Percentiles rank a stretch among this genome's conserved stretches.
These are phyloP conservation scores for Thielaviopsis musarum DNA, from an alignment of 2,329 filamentous ascomycete genomes.

Conservation along the genomic window DNA sequence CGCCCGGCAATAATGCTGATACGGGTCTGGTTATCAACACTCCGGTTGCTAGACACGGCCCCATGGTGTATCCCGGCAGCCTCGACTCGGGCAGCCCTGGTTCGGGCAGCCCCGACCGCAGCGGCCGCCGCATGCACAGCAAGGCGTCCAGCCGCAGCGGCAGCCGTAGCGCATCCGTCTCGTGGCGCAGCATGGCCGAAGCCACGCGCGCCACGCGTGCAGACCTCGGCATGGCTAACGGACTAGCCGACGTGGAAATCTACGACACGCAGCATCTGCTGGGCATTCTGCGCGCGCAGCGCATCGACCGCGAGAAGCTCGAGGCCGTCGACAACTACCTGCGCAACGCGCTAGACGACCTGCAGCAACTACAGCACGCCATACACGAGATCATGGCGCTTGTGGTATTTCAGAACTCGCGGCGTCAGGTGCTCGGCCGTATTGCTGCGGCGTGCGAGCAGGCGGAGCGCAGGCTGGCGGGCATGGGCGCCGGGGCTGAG, in stretches of 20 bases:
- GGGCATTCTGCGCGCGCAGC: constrained; percentile 45
- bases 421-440: constrained; percentile 55
- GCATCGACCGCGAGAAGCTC: constrained; percentile 84
- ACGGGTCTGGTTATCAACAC: constrained; percentile 12
- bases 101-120: background rate
- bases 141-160: background rate
- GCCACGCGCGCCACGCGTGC: constrained; percentile 21
- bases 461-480: constrained; percentile 21
- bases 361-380: constrained; percentile 55
- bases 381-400: constrained; percentile 76
- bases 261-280: constrained; percentile 53
- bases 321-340: constrained; percentile 70
- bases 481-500: constrained; percentile 20
- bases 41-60: background rate
- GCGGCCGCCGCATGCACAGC: background rate
- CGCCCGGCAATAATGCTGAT: constrained; percentile 21
- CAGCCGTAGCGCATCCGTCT: background rate
- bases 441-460: constrained; percentile 49
- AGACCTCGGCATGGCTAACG: constrained; percentile 32
- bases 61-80: background rate
- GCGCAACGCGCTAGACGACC: constrained; percentile 40
- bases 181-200: constrained; percentile 6
- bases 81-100: background rate
- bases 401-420: constrained; percentile 79
- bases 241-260: constrained; percentile 28